Base-by-base conservation (phyloP, 768 basidiomycete genomes). In the Psilocybe tampanensis region DNA sequence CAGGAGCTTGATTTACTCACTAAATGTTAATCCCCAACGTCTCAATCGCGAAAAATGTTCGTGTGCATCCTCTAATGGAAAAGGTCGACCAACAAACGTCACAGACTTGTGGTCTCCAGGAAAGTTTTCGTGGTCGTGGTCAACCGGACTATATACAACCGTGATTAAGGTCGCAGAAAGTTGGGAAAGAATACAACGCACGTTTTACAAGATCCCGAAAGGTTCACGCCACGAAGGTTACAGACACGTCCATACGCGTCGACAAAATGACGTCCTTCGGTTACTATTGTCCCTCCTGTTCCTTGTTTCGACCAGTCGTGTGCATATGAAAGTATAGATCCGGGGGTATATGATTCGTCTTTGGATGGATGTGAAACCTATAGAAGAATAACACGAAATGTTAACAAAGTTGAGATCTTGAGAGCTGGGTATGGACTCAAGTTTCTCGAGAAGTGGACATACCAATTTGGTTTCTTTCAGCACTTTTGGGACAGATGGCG, bases 51-150 rank as follows among this genome's bases (percentile, higher is more conserved):
- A 78, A 66, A 94, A 86, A 64, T 95, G 93, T 54, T 91, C 86
- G 26, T 83, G 89, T 0, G 96, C 95, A 60, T 98, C 90, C 44
- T 88, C 84, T 2, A 98, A 75, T 9, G 95, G 90, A 69, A 98
- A 98, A 0, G 97, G 97, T 18, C 94, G 77, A 11, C 90, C 91
- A 22, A 96, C 89, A 69, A 98, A 99, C 0, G 89, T 92, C 2
- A 94, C 86, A 1, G 75, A 70, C 47, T 82, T 74, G 52, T 84
- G 84, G 34, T 84, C 78, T 2, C 80, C 79, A 42, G 90, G 92
- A 64, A 93, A 94, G 2, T 76, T 72, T 53, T 80, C 80, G 54
- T 90, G 80, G 50, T 88, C 79, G 63, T 90, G 82, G 65, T 92
- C 84, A 11, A 74, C 72, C 23, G 92, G 91, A 11, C 92, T 94